Percentiles rank a stretch among this genome's conserved stretches.
These are phyloP conservation scores for Corylus americana DNA, from an alignment of 306 rosid genomes.

Conservation along the genomic window DNA sequence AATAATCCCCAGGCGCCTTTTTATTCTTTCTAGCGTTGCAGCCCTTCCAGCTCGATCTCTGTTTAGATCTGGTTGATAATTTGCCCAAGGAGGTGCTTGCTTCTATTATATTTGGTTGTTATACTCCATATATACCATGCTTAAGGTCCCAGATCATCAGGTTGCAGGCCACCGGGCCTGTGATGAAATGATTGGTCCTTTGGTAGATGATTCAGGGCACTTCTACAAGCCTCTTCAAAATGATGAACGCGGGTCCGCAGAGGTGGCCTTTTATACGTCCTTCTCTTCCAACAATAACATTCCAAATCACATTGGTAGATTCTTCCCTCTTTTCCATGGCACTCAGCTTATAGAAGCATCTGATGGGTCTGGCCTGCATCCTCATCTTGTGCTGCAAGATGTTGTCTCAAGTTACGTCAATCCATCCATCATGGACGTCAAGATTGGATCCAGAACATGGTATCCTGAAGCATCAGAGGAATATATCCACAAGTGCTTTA, in stretches of 20 bases:
- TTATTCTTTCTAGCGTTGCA: too few relatives aligned
- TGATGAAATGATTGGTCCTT: slow-evolving; percentile 70
- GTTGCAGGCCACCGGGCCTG: slow-evolving; percentile 78
- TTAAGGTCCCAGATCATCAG: slow-evolving; percentile 80
- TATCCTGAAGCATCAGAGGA: slow-evolving; percentile 56
- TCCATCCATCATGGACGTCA: slow-evolving; percentile 63
- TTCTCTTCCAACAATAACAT: slow-evolving; percentile 34
- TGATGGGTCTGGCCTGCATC: slow-evolving; percentile 67
- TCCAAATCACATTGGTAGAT: slow-evolving; percentile 41
- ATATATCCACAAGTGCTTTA: slow-evolving; percentile 49
- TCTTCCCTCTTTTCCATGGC: slow-evolving; percentile 65
- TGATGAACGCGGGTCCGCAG: slow-evolving; percentile 55
- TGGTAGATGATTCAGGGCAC: slow-evolving; percentile 63
- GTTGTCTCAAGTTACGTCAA: slow-evolving; percentile 20
- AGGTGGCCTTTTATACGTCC: slow-evolving; percentile 49
- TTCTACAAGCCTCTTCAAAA: slow-evolving; percentile 88
- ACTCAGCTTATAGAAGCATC: slow-evolving; percentile 56
- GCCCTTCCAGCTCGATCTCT: too few relatives aligned
- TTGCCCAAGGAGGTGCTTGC: not conserved
- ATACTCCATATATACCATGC: slow-evolving; percentile 39
- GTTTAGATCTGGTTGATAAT: too few relatives aligned
- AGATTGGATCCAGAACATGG: slow-evolving; percentile 91
- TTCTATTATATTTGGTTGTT: not conserved
- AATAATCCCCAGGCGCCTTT: too few relatives aligned
- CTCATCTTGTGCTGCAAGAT: slow-evolving; percentile 66